Evolutionary conservation across 768 basidiomycete species (phyloP).

Genomic region (Suillus paluster): DNA sequence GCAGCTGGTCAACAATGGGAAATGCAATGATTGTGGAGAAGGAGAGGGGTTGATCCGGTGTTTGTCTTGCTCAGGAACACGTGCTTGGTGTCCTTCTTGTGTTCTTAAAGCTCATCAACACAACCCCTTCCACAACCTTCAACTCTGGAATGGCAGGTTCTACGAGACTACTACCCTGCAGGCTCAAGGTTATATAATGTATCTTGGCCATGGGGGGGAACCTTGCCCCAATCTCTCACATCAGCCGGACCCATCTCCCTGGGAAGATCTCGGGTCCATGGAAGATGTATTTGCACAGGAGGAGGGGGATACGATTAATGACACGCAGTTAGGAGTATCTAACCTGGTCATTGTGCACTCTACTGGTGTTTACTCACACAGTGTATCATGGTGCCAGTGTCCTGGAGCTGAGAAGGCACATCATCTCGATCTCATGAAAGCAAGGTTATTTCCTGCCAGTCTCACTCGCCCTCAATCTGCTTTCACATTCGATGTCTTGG

Average conservation of each 20-base stretch:
- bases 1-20: neutral
- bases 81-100: conserved; percentile 7
- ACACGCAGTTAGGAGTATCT: no score
- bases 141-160: conserved; percentile 27
- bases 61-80: conserved; percentile 1
- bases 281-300: neutral
- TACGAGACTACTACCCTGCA: neutral
- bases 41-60: conserved; percentile 4
- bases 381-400: conserved; percentile 8
- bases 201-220: conserved; percentile 25
- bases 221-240: conserved; percentile 17
- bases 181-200: conserved; percentile 1
- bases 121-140: conserved; percentile 20
- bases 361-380: no score
- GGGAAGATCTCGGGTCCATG: neutral
- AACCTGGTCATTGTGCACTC: no score
- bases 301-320: neutral
- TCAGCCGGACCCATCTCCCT: no score
- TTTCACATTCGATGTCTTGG: no score
- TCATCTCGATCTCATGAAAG: no score
- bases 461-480: no score
- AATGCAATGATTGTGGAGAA: neutral
- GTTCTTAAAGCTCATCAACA: neutral
- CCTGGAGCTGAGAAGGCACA: neutral
- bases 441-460: no score